Evolutionary conservation across 805 yeast genomes (phyloP), one percentile per base, ranked within the genome.

Genomic region (Starmerella apis): DNA sequence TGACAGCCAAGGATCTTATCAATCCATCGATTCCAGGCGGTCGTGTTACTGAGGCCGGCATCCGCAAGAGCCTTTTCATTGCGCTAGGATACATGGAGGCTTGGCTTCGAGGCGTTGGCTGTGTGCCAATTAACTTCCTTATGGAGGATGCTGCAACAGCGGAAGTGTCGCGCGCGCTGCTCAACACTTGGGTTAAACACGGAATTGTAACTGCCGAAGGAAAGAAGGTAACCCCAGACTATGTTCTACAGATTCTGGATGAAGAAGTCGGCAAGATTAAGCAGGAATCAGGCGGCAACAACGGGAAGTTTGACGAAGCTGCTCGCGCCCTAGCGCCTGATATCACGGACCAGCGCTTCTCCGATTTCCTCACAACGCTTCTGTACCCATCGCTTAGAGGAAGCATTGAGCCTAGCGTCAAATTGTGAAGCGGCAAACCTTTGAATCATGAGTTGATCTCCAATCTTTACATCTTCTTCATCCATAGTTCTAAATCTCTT

Each of bases 141-240:
- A 80, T 80, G 86, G 86, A 80, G 68, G 86, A 80, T 60, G 86
- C 86, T 30, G 86, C 85, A 47, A 80, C 85, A 49, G 86, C 85
- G 46, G 86, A 80, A 65, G 85, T 80, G n/a, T 79, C 83, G 25
- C 74, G 86, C 61, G 72, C 81, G 30, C 83, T 78, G 67, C 74
- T 80, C 59, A 77, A 81, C 76, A 83, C 81, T 64, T 81, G 87
- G 87, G 81, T 79, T 48, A 75, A 75, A 54, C 84, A 80, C 65
- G 76, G 77, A 33, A 76, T 76, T 50, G 60, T 59, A 36, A 78
- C 84, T 42, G 75, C 74, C 55, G 71, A 71, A 54, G 86, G 86
- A 52, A 65, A 65, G 56, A 66, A 63, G 52, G 71, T 81, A 52
- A 73, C 78, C 61, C 71, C 72, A 62, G 74, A 70, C 20, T 76